Evolutionary conservation across 257 asterid species (phyloP).

Genomic region (Nicotiana tabacum): DNA sequence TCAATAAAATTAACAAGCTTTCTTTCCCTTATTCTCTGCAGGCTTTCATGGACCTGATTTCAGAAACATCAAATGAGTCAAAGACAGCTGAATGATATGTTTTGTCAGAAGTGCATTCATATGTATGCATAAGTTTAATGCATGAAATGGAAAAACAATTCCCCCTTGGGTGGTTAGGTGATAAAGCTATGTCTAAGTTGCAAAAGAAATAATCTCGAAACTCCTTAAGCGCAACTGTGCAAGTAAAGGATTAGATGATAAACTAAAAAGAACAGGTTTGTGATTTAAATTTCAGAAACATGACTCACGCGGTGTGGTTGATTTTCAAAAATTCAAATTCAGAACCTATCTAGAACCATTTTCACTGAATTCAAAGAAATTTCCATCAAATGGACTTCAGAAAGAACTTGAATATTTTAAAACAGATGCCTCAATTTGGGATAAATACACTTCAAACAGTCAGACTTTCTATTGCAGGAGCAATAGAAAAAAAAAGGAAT

Average conservation of each 20-base stretch:
- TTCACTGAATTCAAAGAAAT: background rate
- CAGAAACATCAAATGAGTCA: constrained; percentile 17
- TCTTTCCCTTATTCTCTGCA: constrained; percentile 96
- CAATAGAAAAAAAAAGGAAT: background rate
- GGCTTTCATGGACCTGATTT: constrained; percentile 92
- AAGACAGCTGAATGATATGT: constrained; percentile 7
- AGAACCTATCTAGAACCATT: background rate
- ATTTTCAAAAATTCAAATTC: background rate
- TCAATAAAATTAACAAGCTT: constrained; percentile 96
- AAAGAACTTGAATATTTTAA: background rate
- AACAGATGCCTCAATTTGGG: background rate
- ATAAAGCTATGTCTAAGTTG: constrained; percentile 4
- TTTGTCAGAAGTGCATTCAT: background rate
- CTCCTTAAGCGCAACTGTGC: background rate
- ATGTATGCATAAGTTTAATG: background rate
- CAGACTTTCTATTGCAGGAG: background rate
- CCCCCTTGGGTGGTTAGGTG: background rate
- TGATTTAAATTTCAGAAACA: background rate
- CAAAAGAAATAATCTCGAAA: background rate
- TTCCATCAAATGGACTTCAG: background rate
- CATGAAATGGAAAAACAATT: background rate
- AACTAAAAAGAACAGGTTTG: background rate
- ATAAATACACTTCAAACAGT: background rate
- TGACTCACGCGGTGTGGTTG: background rate
- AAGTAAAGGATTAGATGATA: background rate